Conservation (phyloP, 805 yeast species). For the Yamadazyma ubonensis region DNA sequence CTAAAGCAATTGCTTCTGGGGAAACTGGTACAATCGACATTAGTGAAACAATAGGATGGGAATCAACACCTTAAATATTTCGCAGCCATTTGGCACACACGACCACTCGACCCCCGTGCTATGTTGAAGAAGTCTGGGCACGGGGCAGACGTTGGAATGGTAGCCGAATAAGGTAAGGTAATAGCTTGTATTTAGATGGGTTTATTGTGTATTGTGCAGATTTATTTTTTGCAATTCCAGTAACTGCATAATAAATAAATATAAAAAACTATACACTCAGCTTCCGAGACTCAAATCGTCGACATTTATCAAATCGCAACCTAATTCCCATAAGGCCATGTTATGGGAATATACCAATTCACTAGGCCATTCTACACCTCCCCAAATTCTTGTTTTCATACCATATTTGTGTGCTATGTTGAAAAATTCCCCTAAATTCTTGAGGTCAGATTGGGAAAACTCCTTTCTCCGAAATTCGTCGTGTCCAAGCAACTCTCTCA, state of each 20-base stretch:
- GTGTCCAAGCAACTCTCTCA: constrained; percentile 29
- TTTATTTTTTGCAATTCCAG: too few relatives aligned
- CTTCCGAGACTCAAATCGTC: too few relatives aligned
- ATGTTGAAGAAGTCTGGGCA: too few relatives aligned
- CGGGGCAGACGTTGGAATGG: too few relatives aligned
- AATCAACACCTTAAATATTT: not conserved
- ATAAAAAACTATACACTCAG: too few relatives aligned
- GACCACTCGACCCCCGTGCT: constrained; percentile 1
- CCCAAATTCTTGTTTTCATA: constrained; percentile 67
- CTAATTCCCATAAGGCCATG: constrained; percentile 45
- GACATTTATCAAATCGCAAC: constrained; percentile 60
- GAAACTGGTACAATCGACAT: constrained; percentile 6
- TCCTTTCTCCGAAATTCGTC: constrained; percentile 16
- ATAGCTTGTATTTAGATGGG: too few relatives aligned
- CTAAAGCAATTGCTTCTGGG: constrained; percentile 1
- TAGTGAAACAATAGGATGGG: not conserved
- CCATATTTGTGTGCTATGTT: constrained; percentile 49
- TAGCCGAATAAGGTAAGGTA: too few relatives aligned
- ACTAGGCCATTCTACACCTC: constrained; percentile 66
- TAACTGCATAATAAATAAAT: too few relatives aligned
- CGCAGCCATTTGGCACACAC: constrained; percentile 1
- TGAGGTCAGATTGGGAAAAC: constrained; percentile 33
- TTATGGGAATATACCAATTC: constrained; percentile 45
- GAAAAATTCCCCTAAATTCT: constrained; percentile 25
- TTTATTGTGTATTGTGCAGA: too few relatives aligned